These are phyloP conservation scores for Hypoxylon sp. DNA, from an alignment of 2,329 filamentous ascomycete species.

Conservation along the genomic window DNA sequence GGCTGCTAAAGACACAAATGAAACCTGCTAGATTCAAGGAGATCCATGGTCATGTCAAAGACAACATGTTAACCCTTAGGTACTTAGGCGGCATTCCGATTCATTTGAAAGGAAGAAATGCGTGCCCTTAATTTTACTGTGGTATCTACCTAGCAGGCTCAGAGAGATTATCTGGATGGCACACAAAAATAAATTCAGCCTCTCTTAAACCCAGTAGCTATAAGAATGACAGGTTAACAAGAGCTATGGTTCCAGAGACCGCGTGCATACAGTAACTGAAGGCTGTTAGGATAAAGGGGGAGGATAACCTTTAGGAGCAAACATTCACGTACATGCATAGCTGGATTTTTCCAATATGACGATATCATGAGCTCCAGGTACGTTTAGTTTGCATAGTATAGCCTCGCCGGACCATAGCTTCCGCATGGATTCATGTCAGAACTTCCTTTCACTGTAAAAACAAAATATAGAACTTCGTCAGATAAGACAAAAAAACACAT, in stretches of 20 bases:
- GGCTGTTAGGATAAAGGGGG: not conserved
- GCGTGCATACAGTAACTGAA: not conserved
- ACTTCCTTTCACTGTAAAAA: not conserved
- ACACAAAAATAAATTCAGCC: not conserved
- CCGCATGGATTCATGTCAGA: too few species aligned
- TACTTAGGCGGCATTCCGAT: not conserved
- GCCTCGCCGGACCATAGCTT: not conserved
- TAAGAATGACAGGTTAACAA: not conserved
- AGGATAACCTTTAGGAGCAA: not conserved
- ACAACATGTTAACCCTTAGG: not conserved
- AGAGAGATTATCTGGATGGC: not conserved
- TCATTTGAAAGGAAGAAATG: not conserved
- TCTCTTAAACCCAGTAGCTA: too few species aligned
- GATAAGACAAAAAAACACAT: slow-evolving; percentile 9
- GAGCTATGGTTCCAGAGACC: not conserved
- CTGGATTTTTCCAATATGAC: not conserved
- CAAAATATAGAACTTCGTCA: not conserved
- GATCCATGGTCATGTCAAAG: not conserved
- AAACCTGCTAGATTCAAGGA: not conserved
- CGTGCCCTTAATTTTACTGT: not conserved
- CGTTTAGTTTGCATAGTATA: too few species aligned
- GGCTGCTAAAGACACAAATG: not conserved
- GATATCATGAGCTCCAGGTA: not conserved
- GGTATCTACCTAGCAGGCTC: not conserved
- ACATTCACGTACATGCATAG: not conserved